Conservation (phyloP, 2,329 filamentous ascomycete genomes). For the Cercospora zeina region DNA sequence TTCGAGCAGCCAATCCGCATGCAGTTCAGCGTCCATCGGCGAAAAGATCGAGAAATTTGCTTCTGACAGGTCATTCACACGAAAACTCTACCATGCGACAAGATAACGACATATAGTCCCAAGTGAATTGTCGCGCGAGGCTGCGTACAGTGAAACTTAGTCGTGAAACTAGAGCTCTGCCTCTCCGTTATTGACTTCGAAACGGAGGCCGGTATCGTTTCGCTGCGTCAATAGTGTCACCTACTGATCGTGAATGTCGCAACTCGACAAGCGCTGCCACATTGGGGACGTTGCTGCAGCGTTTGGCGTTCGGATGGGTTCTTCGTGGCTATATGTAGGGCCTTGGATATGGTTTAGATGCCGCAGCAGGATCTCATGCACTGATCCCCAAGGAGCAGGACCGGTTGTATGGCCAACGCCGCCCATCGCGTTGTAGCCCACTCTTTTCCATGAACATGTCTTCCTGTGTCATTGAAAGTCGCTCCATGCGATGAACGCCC, state of each 20-base stretch:
- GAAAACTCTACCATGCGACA: not conserved
- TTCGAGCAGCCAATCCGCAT: too few relatives aligned
- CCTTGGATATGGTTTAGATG: not conserved
- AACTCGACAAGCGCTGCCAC: not conserved
- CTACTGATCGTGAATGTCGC: not conserved
- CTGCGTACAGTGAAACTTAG: not conserved
- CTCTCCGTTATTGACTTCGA: not conserved
- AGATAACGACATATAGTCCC: not conserved
- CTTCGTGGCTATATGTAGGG: not conserved
- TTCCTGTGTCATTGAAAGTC: not conserved
- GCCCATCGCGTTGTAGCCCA: not conserved
- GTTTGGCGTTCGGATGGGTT: not conserved
- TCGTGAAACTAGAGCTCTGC: not conserved
- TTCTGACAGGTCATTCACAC: not conserved
- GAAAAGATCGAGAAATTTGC: not conserved
- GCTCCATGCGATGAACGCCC: slow-evolving; percentile 19
- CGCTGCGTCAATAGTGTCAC: not conserved
- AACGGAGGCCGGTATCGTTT: not conserved
- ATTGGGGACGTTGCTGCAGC: not conserved
- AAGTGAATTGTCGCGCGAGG: not conserved
- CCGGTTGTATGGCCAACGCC: not conserved
- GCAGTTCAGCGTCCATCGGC: too few relatives aligned
- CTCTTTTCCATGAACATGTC: not conserved
- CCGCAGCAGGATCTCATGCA: not conserved
- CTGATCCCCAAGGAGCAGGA: not conserved